Base-by-base conservation (phyloP, 345 rosid genomes). In the Salix koriyanagi region DNA sequence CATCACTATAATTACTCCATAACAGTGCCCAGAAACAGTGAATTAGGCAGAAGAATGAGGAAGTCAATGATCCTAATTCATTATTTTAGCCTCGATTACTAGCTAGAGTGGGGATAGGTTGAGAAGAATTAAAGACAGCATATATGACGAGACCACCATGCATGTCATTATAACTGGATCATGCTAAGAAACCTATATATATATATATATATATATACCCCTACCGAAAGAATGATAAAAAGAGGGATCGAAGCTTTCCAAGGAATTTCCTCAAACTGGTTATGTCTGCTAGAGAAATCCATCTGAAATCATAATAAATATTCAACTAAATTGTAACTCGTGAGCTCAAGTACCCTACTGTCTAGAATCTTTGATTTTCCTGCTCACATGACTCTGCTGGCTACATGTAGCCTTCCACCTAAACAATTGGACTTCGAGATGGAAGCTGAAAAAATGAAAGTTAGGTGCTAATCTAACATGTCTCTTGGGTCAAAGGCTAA, bases 41-140 rank as follows among this genome's bases (percentile, higher is more conserved):
- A 75, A 68, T 76, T 85, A 74, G 83, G 86, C 83, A 69, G 26
- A 19, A 32, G 64, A 34, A 54, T 30, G 56, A 61, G 41, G 41
- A 80, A 85, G 83, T 85, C 79, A 80, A 73, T 74, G 80, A 65
- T 19, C 74, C 80, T 80, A 75, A 48, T 28, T 46, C 60, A 68
- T 77, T 58, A 71, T 68, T 75, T 39, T 56, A 75, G 79, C 67
- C 61, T 75, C 77, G 16, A 69, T 62, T 61, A 36, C 19, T 34
- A 15, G 7, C 2, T 78, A 68, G 77, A 62, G 85, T 77, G 78
- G 85, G 78, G 79, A 75, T 50, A 26, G 2, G 54, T 32, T 36
- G 1, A 74, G 48, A 74, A 44, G 36, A 54, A 1, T 28, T 13
- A 72, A 26, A 44, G n/a, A 16, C 67, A 69, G 30, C 16, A 21